A percentile compares a stretch with the other conserved stretches of the same genome.
Conservation (phyloP, 495 filamentous ascomycete genomes). For the Penicillium goetzii region DNA sequence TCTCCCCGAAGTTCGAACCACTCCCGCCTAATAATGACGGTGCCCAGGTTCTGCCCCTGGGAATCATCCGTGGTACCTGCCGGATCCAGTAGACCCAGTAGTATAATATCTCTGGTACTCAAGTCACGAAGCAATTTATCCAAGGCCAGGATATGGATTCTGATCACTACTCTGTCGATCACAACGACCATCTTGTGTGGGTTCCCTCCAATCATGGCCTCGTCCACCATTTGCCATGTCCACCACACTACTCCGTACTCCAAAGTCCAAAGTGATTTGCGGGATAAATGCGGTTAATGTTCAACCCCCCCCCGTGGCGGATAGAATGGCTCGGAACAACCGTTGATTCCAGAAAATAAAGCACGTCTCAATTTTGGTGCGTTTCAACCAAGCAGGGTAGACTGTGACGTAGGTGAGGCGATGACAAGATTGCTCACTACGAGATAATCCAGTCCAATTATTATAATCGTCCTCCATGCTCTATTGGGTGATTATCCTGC, state of each 20-base stretch:
- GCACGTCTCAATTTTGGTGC: neutral
- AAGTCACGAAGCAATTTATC: neutral
- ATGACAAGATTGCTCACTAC: no score
- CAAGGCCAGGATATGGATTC: neutral
- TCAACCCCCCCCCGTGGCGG: neutral
- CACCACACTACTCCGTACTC: no score
- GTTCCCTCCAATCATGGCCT: slow-evolving; percentile 4
- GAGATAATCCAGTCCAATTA: no score
- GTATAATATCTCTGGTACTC: neutral
- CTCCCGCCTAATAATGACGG: neutral
- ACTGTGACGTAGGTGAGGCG: neutral
- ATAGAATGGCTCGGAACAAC: neutral
- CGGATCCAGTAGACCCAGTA: slow-evolving; percentile 1
- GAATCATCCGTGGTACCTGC: slow-evolving; percentile 10
- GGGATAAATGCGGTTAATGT: neutral
- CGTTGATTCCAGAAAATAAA: slow-evolving; percentile 4
- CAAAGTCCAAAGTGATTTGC: neutral
- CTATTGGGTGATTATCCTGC: no score
- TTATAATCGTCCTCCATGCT: no score
- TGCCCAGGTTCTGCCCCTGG: neutral
- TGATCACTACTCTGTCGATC: slow-evolving; percentile 1
- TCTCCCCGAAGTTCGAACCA: neutral
- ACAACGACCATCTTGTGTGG: neutral
- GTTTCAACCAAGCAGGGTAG: neutral
- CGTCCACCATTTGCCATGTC: neutral